Percentiles rank a stretch among this genome's conserved stretches.
Conservation (phyloP, 805 yeast genomes). For the Ogataea kodamae region DNA sequence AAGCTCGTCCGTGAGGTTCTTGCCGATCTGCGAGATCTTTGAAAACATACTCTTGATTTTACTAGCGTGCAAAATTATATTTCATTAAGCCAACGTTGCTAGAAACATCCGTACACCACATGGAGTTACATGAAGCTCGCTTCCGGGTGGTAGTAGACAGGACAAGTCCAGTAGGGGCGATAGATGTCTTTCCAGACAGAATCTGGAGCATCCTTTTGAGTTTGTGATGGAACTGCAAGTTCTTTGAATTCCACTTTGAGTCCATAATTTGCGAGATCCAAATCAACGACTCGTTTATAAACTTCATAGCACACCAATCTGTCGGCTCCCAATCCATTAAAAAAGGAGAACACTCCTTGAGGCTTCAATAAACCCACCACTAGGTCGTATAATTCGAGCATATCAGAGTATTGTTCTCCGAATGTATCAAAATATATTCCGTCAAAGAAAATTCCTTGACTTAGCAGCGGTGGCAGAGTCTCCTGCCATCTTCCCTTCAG, state of each 20-base stretch:
- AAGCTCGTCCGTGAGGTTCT: conserved; percentile 61
- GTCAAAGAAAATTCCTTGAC: conserved; percentile 69
- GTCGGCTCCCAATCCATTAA: conserved; percentile 88
- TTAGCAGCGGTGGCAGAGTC: conserved; percentile 59
- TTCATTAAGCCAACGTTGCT: not conserved
- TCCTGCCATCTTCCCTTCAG: conserved; percentile 95
- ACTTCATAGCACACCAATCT: conserved; percentile 76
- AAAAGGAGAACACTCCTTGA: conserved; percentile 81
- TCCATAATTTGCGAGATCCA: conserved; percentile 80
- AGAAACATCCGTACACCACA: conserved; percentile 5
- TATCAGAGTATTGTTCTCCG: conserved; percentile 86
- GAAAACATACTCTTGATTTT: conserved; percentile 42
- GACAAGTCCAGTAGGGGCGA: conserved; percentile 66
- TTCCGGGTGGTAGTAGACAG: conserved; percentile 64
- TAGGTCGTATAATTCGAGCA: conserved; percentile 78
- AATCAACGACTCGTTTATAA: conserved; percentile 73
- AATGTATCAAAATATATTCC: conserved; percentile 94
- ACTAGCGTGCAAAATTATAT: conserved; percentile 1
- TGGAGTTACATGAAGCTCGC: conserved; percentile 7
- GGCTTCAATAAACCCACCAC: conserved; percentile 81
- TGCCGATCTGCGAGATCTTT: conserved; percentile 57
- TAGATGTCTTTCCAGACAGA: conserved; percentile 62
- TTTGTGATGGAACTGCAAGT: conserved; percentile 43
- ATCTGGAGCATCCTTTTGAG: conserved; percentile 34
- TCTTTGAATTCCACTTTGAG: conserved; percentile 55